Percentiles rank a stretch among this genome's conserved stretches.
Conservation (phyloP, 768 basidiomycete genomes). For the Trametes maxima region DNA sequence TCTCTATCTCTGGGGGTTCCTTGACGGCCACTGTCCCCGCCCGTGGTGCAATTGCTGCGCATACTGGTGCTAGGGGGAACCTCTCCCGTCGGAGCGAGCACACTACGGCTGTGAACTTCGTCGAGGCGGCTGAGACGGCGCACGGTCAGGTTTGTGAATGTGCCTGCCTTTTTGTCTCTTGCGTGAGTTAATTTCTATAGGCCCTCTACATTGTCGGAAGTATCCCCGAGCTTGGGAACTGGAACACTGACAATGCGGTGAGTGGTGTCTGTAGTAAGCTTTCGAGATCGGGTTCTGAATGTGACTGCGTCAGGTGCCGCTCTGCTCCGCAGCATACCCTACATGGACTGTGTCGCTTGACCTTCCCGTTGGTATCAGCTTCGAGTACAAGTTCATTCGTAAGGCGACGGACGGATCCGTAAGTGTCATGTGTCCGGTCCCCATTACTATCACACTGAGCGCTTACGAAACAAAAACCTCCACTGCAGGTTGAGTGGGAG, state of each 20-base stretch:
- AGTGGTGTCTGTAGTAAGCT: slow-evolving; percentile 11
- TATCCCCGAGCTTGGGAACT: slow-evolving; percentile 54
- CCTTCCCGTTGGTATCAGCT: slow-evolving; percentile 51
- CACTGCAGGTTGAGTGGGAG: no score
- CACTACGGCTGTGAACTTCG: slow-evolving; percentile 48
- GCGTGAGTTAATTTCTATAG: slow-evolving; percentile 33
- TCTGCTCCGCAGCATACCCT: slow-evolving; percentile 56
- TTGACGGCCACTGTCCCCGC: slow-evolving; percentile 54
- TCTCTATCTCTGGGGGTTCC: slow-evolving; percentile 50
- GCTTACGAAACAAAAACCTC: no score
- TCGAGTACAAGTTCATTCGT: slow-evolving; percentile 65
- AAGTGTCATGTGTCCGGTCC: slow-evolving; percentile 24
- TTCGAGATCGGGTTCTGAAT: no score
- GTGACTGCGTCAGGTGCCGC: slow-evolving; percentile 42
- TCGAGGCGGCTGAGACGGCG: slow-evolving; percentile 56
- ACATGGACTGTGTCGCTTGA: slow-evolving; percentile 53
- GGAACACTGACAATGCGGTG: slow-evolving; percentile 52
- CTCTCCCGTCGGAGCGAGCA: slow-evolving; percentile 1
- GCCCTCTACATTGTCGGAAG: slow-evolving; percentile 64
- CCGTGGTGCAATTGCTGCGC: slow-evolving; percentile 57
- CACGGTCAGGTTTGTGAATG: slow-evolving; percentile 51
- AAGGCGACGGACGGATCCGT: slow-evolving; percentile 54
- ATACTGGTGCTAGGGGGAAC: slow-evolving; percentile 42
- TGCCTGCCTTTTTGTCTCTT: no score
- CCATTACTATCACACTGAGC: background rate